Evolutionary conservation across 306 rosid genomes (phyloP).

Genomic region (Trichosanthes cucumerina): DNA sequence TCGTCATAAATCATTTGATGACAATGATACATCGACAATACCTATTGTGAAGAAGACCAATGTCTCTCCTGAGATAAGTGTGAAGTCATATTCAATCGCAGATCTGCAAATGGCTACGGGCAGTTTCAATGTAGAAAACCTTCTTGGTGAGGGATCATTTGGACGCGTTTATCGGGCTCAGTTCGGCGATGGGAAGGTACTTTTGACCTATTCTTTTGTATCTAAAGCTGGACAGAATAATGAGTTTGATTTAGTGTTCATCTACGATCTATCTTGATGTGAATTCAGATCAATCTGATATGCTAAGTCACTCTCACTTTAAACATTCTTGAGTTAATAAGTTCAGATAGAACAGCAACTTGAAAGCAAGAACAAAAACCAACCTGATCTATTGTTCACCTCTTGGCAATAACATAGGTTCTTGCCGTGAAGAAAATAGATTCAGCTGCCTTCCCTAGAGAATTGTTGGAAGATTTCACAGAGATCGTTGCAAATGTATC

Average conservation of each 20-base stretch:
- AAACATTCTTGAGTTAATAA: not conserved
- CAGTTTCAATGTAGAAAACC: slow-evolving; percentile 81
- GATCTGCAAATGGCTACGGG: slow-evolving; percentile 98
- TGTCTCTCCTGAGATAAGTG: slow-evolving; percentile 53
- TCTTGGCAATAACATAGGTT: slow-evolving; percentile 39
- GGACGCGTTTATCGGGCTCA: slow-evolving; percentile 94
- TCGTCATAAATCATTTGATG: slow-evolving; percentile 73
- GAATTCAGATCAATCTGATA: not conserved
- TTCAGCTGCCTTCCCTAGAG: slow-evolving; percentile 54
- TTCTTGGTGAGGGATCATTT: slow-evolving; percentile 84
- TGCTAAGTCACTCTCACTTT: not conserved
- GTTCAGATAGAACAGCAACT: not conserved
- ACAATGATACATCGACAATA: slow-evolving; percentile 49
- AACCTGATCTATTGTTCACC: not conserved
- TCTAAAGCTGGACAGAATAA: not conserved
- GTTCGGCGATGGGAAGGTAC: slow-evolving; percentile 83
- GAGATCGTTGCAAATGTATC: slow-evolving; percentile 67
- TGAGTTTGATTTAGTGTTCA: slow-evolving; percentile 2
- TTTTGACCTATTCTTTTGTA: slow-evolving; percentile 4
- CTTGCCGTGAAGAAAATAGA: slow-evolving; percentile 92
- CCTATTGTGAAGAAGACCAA: slow-evolving; percentile 47
- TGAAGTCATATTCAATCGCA: slow-evolving; percentile 70
- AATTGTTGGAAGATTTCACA: slow-evolving; percentile 46
- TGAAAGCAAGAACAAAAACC: not conserved
- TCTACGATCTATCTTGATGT: not conserved